Percentiles rank a stretch among this genome's conserved stretches.
Conservation (phyloP, 768 basidiomycete species). For the Boletus reticuloceps region DNA sequence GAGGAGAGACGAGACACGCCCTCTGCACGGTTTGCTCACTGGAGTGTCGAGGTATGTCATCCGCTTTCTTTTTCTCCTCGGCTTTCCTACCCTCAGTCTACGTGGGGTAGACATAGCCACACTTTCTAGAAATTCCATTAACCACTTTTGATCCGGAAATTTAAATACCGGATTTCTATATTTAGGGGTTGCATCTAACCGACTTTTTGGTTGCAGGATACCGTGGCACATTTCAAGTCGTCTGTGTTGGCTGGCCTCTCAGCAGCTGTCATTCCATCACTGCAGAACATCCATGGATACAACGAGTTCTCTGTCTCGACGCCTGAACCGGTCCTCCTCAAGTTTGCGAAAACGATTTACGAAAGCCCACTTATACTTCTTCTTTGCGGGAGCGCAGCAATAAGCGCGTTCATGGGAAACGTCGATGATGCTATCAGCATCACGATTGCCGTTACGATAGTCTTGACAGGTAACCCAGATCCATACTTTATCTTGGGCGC, state of each 20-base stretch:
- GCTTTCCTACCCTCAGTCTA: background rate
- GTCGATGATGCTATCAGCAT: slow-evolving; percentile 94
- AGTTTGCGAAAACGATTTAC: slow-evolving; percentile 94
- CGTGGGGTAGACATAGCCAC: slow-evolving; percentile 14
- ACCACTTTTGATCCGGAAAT: background rate
- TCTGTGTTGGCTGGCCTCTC: slow-evolving; percentile 62
- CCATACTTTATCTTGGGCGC: background rate
- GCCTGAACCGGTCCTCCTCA: slow-evolving; percentile 77
- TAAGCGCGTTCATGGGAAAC: slow-evolving; percentile 94
- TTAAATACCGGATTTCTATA: background rate
- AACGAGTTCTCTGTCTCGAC: slow-evolving; percentile 91
- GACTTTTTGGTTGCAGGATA: slow-evolving; percentile 50
- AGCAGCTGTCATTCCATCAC: slow-evolving; percentile 54
- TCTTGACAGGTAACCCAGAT: slow-evolving; percentile 74
- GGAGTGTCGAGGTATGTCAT: slow-evolving; percentile 52
- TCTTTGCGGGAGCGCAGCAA: slow-evolving; percentile 82
- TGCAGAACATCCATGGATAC: slow-evolving; percentile 74
- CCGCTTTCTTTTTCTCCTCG: background rate
- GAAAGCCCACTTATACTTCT: slow-evolving; percentile 92
- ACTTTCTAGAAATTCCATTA: slow-evolving; percentile 1
- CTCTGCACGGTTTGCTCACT: slow-evolving; percentile 67
- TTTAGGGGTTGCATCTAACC: slow-evolving; percentile 6
- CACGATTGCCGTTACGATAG: slow-evolving; percentile 86
- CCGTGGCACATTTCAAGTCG: slow-evolving; percentile 67
- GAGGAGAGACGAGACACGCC: slow-evolving; percentile 47